Base-by-base conservation (phyloP, 495 filamentous ascomycete genomes). In the Hypoxylon perforatum region DNA sequence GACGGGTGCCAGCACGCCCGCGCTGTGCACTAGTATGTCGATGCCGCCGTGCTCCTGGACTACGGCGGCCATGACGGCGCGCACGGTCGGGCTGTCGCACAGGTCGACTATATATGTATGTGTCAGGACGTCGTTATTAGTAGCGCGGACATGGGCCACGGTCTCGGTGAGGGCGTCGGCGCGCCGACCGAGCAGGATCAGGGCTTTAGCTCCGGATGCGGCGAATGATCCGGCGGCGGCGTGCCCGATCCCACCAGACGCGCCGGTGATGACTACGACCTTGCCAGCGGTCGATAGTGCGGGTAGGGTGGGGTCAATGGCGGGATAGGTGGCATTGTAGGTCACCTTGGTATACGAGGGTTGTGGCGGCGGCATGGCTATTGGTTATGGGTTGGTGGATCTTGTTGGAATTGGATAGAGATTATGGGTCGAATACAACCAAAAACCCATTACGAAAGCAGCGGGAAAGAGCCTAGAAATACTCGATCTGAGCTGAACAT, bases 181-280 rank as follows among this genome's bases (percentile, higher is more conserved):
- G 30, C 50, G 50, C 35, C 54, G 59, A 10, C 59, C 59, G 1
- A 63, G 50, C n/a, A 63, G 35, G 38, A 56, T 21, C 25, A 63
- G 48, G 2, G 48, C 49, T 1, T 30, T 4, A 3, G 49, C 36
- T 2, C 82, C 80, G 10, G 80, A 79, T 22, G 64, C 69, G 1
- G 80, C 81, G 61, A 69, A 82, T 8, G 78, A 67, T 21, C 76
- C 55, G 0, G 80, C 80, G 7, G 71, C 81, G 4, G 73, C 75
- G 0, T 61, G 69, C 7, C 82, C 81, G 38, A 85, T 75, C 1
- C 80, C 81, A 33, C 73, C 77, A n/a, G 77, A 79, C 0, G 78
- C 81, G 6, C 81, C 81, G 1, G 77, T 81, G 41, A 83, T 76
- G 30, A 84, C 57, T 35, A 82, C 71, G 12, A 67, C 55, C 46